Base-by-base conservation (phyloP, 768 basidiomycete species). In the Pleurotus eryngii region DNA sequence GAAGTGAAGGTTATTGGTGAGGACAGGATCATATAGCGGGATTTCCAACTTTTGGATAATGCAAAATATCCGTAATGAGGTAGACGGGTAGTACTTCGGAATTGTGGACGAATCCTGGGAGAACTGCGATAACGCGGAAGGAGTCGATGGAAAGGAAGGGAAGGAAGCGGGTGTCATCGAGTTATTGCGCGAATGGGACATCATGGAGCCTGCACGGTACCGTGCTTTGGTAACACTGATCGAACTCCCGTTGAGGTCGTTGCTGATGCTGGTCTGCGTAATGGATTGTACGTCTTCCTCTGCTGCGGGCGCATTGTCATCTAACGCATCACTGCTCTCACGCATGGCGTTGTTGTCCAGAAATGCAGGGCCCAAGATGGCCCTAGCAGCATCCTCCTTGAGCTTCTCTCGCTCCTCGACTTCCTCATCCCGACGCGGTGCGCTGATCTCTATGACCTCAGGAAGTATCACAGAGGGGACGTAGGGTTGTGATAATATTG, bases 331-430 rank as follows among this genome's bases (percentile, higher is more conserved):
- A 4, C 73, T 67, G 42, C 67, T 65, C 9, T 73, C 74, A 60
- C 67, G 70, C 4, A 71, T 61, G 35, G 71, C 61, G 30, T 74
- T 71, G 51, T 39, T 54, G 51, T 54, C 51, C n/a, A 79, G 64
- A 45, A 83, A 73, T 35, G 77, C 78, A 8, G 82, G 80, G 56
- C 76, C 80, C 30, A 91, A 74, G 47, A 92, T 84, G 11, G 86
- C 82, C 64, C 89, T 85, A 0, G 90, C 90, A 15, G 90, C 90
- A 39, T 81, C 84, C 55, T 87, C 86, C 30, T 89, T 76, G 30
- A 92, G 72, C n/a, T 88, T 81, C 60, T 87, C 82, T 8, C 90
- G 81, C 63, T 92, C 90, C 64, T 86, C 85, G 48, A 81, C 77
- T 63, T 92, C 90, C 46, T 76, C 80, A 60, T 88, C 83, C 47